Evolutionary conservation across 208 protist genomes (phyloP), one percentile per base, ranked within the genome.

Genomic region (Crithidia bombi): DNA sequence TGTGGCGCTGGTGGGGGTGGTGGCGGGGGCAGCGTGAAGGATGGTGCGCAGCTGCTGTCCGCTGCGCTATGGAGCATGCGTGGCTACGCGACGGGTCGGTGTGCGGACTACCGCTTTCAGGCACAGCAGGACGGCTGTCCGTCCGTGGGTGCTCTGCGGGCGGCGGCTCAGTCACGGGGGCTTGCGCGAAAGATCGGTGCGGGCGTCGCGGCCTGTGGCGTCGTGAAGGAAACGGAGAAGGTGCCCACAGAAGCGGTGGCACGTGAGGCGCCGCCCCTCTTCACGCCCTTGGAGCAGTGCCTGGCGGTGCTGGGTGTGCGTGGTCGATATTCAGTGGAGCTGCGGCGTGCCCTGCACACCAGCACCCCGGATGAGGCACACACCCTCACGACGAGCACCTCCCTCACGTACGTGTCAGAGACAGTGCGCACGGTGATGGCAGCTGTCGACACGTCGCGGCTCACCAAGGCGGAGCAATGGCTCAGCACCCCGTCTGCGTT

Each of bases 21-120:
- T 0, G 55, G 57, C 9, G 47, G 58, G 5, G 77, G 62, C 23
- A 61, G 43, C 6, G 79, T 56, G 25, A 73, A 75, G n/a, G 61
- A 67, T 11, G 91, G 88, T 23, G 25, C 81, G 14, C 43, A 73
- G 51, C 74, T 96, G 19, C 79, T 96, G 23, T 70, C 73, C n/a
- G 83, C 73, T 12, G 87, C 83, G n/a, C 62, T 92, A 68, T 96
- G 91, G 89, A 82, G 75, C n/a, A 54, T 96, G 35, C 76, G 66
- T 33, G 64, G 74, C 32, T 85, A 84, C 64, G 64, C 87, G 30
- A 54, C 4, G 21, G 88, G 88, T 0, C 62, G 25, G 17, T 96
- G 91, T 32, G 58, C 56, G n/a, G 88, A 94, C 68, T 96, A 94
- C 68, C 35, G 38, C n/a, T 92, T 86, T 63, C 44, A 72, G 0